Base-by-base conservation (phyloP, 208 protist species). In the Leishmania turanica region DNA sequence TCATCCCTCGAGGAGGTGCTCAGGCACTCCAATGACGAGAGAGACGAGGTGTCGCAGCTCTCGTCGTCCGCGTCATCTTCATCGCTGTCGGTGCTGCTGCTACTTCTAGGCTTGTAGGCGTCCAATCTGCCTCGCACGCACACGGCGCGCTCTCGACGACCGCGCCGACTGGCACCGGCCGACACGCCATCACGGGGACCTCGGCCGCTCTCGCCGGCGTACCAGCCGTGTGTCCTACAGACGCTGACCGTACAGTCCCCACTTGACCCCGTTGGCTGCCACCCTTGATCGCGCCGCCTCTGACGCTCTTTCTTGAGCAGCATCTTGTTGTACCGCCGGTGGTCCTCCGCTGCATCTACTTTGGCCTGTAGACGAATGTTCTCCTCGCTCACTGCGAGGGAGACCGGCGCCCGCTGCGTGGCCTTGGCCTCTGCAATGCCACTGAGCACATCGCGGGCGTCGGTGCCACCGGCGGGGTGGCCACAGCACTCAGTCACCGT, bases 251-350 rank as follows among this genome's bases (percentile, higher is more conserved):
- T 11, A 3, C 31, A 19, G 51, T 1, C 51, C 40, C 11, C 51
- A 45, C 51, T 58, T 47, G 47, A 24, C 17, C 34, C 71, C 17
- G 72, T 15, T 42, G 19, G 19, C 54, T 75, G 82, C 83, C 78
- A 77, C 53, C 78, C 83, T 3, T 79, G 79, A 19, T 75, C 69
- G 21, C 79, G 84, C 15, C 68, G 79, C 27, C 80, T 64, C 70
- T 80, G 77, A 11, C 80, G 77, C 75, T 85, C 81, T 75, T 95
- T 95, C 45, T 89, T 89, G 2, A 77, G 86, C 3, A 95, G 78
- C 78, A 92, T 93, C 75, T 95, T 95, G 80, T 92, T 94, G 80
- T 92, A 90, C 49, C 77, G 72, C 51, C 49, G 72, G 31, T 40
- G n/a, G 2, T 62, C 34, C 19, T 64, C 34, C 51, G 72, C 34